phyloP scores from a whole-genome alignment of 768 basidiomycete genomes.

The Podaxis pistillaris region DNA sequence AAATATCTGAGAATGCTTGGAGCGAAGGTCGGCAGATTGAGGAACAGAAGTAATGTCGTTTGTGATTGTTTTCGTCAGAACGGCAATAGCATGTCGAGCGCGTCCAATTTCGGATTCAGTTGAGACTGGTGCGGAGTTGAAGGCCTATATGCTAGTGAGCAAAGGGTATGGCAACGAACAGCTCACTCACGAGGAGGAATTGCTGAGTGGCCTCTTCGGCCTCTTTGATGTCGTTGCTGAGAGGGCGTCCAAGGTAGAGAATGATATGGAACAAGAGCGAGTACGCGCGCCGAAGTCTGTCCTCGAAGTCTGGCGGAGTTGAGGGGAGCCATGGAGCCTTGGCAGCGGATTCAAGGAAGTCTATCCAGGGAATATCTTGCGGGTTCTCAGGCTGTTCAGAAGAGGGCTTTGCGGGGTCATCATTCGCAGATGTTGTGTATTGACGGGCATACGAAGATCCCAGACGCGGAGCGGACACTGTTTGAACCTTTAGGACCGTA shows the following conservation, averaged over 20 bases:
- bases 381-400: background rate
- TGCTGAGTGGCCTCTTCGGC: background rate
- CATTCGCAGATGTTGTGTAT: background rate
- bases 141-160: background rate
- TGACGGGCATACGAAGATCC: background rate
- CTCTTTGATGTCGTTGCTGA: background rate
- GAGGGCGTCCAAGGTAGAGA: constrained; percentile 9
- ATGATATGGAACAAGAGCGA: constrained; percentile 10
- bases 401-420: background rate
- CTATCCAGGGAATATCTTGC: constrained; percentile 5
- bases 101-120: constrained; percentile 13
- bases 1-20: background rate
- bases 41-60: constrained; percentile 9
- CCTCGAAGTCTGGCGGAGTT: background rate
- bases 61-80: background rate
- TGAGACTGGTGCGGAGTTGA: constrained; percentile 7
- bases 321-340: constrained; percentile 11
- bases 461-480: background rate
- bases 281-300: constrained; percentile 12
- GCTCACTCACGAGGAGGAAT: background rate
- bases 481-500: background rate
- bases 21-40: constrained; percentile 1
- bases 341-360: constrained; percentile 10
- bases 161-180: background rate
- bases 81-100: constrained; percentile 3